A percentile compares a stretch with the other conserved stretches of the same genome.
phyloP scores from a whole-genome alignment of 306 rosid genomes.

The Inga laurina region DNA sequence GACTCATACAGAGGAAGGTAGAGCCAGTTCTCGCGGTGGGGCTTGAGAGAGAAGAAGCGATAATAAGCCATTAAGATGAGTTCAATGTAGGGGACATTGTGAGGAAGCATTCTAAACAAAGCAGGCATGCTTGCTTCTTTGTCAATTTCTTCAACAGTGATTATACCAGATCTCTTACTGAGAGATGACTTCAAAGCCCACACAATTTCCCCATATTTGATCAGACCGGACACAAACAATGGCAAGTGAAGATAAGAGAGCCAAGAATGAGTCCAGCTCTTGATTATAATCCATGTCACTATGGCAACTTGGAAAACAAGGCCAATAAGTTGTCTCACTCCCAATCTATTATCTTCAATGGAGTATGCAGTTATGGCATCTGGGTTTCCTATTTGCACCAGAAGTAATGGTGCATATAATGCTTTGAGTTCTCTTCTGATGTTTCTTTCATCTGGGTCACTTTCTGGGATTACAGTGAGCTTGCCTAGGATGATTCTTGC shows the following conservation, averaged over 20 bases:
- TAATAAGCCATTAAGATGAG: constrained; percentile 64
- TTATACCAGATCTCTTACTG: constrained; percentile 42
- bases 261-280: constrained; percentile 55
- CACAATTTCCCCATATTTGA: constrained; percentile 66
- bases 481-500: constrained; percentile 58
- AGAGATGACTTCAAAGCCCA: constrained; percentile 69
- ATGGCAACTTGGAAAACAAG: constrained; percentile 57
- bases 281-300: constrained; percentile 52
- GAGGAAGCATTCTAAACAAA: constrained; percentile 46
- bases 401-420: constrained; percentile 58
- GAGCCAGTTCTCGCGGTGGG: constrained; percentile 61
- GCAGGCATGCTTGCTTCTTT: constrained; percentile 45
- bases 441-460: constrained; percentile 43
- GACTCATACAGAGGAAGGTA: constrained; percentile 57
- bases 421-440: constrained; percentile 48
- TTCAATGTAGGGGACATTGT: constrained; percentile 45
- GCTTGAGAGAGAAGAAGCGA: constrained; percentile 56
- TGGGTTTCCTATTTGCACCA: constrained; percentile 68
- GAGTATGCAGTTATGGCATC: constrained; percentile 73
- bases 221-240: constrained; percentile 49
- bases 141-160: constrained; percentile 46
- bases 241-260: constrained; percentile 65
- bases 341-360: constrained; percentile 62
- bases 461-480: constrained; percentile 55
- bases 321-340: constrained; percentile 52